phyloP scores from a whole-genome alignment of 768 basidiomycete species.

The Cystofilobasidium ferigula region DNA sequence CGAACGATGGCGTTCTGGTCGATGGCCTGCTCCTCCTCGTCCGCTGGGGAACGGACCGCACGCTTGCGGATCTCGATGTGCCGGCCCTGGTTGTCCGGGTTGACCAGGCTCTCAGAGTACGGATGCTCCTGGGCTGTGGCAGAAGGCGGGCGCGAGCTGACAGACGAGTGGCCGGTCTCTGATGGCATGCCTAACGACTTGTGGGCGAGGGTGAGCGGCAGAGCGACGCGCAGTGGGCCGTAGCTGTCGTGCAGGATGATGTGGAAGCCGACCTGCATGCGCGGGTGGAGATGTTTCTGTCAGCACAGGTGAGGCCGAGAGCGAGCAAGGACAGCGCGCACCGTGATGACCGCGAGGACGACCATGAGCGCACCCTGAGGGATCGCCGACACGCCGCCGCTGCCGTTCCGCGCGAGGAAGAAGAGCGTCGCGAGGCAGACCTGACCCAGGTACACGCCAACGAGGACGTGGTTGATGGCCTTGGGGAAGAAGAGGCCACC shows the following conservation, averaged over 20 bases:
- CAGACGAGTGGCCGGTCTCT: conserved; percentile 30
- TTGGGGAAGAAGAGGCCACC: conserved; percentile 93
- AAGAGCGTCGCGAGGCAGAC: conserved; percentile 75
- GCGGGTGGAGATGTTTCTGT: not conserved
- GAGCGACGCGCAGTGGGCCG: conserved; percentile 57
- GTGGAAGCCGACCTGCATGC: conserved; percentile 55
- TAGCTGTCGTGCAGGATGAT: conserved; percentile 66
- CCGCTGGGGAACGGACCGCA: too few relatives aligned
- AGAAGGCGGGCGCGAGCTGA: conserved; percentile 27
- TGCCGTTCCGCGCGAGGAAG: conserved; percentile 63
- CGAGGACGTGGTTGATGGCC: conserved; percentile 84
- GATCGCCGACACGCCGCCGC: conserved; percentile 49
- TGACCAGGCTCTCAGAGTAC: not conserved
- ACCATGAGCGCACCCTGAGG: conserved; percentile 75
- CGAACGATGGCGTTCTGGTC: not conserved
- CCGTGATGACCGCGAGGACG: conserved; percentile 70
- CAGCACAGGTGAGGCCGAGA: not conserved
- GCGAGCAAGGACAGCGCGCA: too few relatives aligned
- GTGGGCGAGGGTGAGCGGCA: conserved; percentile 71
- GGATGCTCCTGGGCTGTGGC: conserved; percentile 4
- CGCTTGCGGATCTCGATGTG: too few relatives aligned
- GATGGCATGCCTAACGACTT: conserved; percentile 45
- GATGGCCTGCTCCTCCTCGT: not conserved
- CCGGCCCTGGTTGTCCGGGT: too few relatives aligned
- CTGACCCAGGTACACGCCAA: conserved; percentile 73